Evolutionary conservation across 768 basidiomycete genomes (phyloP).

Genomic region (Dentipellis sp.): DNA sequence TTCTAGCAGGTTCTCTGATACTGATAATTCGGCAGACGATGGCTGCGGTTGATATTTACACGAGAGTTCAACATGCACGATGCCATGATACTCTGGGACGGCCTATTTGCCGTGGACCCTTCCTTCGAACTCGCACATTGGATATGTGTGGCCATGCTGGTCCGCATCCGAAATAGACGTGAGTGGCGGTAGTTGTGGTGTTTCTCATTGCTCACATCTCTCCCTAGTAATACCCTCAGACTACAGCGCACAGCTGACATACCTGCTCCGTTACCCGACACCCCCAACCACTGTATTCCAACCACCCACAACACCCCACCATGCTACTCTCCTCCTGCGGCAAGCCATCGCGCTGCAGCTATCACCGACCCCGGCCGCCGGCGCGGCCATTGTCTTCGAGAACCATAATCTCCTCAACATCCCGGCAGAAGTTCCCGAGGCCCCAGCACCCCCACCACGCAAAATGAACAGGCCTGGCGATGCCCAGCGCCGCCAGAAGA

Average conservation of each 20-base stretch:
- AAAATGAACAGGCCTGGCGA: constrained; percentile 26
- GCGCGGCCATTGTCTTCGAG: constrained; percentile 72
- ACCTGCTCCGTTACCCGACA: constrained; percentile 78
- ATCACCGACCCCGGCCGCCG: constrained; percentile 64
- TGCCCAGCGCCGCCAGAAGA: constrained; percentile 21
- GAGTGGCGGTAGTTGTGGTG: constrained; percentile 21
- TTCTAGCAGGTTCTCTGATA: background rate
- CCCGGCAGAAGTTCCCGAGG: constrained; percentile 52
- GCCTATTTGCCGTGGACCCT: constrained; percentile 82
- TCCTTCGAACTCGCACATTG: constrained; percentile 71
- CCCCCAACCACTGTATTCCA: constrained; percentile 28
- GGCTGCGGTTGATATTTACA: constrained; percentile 89
- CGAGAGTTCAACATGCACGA: constrained; percentile 79
- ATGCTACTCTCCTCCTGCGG: constrained; percentile 61
- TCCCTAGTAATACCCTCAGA: constrained; percentile 73
- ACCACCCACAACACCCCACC: constrained; percentile 35
- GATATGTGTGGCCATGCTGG: constrained; percentile 91
- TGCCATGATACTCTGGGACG: constrained; percentile 92
- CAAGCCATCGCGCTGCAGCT: constrained; percentile 79
- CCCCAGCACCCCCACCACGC: constrained; percentile 27
- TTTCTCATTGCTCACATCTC: constrained; percentile 3
- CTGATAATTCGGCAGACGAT: constrained; percentile 50
- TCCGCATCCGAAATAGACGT: constrained; percentile 88
- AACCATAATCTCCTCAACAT: constrained; percentile 75
- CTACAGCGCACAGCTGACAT: constrained; percentile 78